phyloP scores from a whole-genome alignment of 345 rosid genomes.

The Brassica juncea region DNA sequence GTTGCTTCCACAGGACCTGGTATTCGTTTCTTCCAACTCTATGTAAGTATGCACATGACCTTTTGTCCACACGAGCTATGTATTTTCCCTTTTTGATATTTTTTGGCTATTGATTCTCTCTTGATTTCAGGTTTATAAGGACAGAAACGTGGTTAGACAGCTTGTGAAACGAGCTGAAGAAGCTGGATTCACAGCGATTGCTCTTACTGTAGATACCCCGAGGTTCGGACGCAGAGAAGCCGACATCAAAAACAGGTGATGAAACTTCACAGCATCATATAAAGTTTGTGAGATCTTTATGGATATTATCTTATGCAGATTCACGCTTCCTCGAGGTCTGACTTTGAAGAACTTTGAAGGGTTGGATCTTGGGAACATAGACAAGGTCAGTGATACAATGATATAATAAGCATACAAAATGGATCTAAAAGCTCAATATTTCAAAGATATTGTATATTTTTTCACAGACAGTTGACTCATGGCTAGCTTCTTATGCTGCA shows the following conservation, averaged over 20 bases:
- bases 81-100: not conserved
- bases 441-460: not conserved
- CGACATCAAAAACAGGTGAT: too few relatives aligned
- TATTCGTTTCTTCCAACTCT: conserved; percentile 91
- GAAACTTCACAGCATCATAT: too few relatives aligned
- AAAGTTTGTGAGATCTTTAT: too few relatives aligned
- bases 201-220: too few relatives aligned
- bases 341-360: not conserved
- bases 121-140: conserved; percentile 62
- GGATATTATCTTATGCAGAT: not conserved
- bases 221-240: too few relatives aligned
- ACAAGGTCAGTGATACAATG: not conserved
- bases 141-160: conserved; percentile 81
- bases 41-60: conserved; percentile 52
- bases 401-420: not conserved
- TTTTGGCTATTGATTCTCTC: not conserved
- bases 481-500: not conserved
- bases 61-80: not conserved
- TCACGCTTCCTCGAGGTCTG: not conserved
- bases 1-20: conserved; percentile 96
- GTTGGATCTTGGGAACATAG: not conserved
- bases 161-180: conserved; percentile 87
- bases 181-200: conserved; percentile 50
- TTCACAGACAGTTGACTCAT: not conserved
- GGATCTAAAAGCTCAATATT: not conserved